phyloP scores from a whole-genome alignment of 768 basidiomycete species.

The Cystofilobasidium ferigula region DNA sequence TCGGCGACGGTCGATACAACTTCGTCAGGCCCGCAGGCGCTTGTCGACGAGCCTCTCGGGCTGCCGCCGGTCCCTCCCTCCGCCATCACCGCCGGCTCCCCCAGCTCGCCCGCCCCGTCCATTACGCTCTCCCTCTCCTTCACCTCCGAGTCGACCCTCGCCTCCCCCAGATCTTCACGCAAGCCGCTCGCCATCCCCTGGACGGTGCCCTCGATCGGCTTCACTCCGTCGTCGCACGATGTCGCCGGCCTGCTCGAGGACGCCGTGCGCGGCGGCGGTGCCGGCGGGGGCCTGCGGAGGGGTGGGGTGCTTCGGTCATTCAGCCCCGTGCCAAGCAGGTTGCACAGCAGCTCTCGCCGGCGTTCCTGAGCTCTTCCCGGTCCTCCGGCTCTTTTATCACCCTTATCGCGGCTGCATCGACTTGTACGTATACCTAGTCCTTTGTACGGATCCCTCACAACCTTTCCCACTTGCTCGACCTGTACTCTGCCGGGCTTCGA shows the following conservation, averaged over 20 bases:
- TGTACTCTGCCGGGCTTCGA: too few relatives aligned
- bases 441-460: too few relatives aligned
- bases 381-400: too few relatives aligned
- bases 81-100: neutral
- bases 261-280: too few relatives aligned
- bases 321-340: neutral
- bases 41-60: neutral
- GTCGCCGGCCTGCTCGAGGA: neutral
- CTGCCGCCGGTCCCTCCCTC: neutral
- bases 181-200: neutral
- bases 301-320: neutral
- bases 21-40: too few relatives aligned
- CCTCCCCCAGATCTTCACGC: neutral
- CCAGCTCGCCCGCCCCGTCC: neutral
- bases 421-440: too few relatives aligned
- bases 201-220: slow-evolving; percentile 14
- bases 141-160: slow-evolving; percentile 4
- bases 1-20: neutral
- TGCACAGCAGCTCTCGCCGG: neutral
- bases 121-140: neutral
- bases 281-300: neutral
- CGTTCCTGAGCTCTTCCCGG: neutral
- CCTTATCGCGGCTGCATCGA: too few relatives aligned
- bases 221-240: slow-evolving; percentile 13
- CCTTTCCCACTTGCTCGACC: too few relatives aligned